These are phyloP conservation scores for Dendrothele bispora DNA, from an alignment of 768 basidiomycete genomes.

Conservation along the genomic window DNA sequence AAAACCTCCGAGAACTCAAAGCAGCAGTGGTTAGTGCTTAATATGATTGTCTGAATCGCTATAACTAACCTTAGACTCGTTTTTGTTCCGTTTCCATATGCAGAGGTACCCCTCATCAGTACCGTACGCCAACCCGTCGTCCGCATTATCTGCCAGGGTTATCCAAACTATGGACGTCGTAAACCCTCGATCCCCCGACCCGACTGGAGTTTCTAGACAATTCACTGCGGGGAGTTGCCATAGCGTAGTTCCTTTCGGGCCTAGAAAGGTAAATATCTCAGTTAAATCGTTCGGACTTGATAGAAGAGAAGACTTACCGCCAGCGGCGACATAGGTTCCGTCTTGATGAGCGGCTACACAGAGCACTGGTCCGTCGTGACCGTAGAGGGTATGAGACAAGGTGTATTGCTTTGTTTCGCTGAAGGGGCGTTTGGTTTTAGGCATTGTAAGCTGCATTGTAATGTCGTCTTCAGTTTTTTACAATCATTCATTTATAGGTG, in stretches of 20 bases:
- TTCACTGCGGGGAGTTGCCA: not conserved
- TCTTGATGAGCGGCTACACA: not conserved
- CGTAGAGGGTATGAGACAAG: not conserved
- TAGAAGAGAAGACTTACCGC: constrained; percentile 2
- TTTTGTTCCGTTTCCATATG: constrained; percentile 2
- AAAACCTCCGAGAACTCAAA: not conserved
- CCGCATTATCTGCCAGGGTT: not conserved
- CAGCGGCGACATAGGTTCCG: not conserved
- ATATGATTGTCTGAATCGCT: too few species aligned
- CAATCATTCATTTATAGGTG: too few species aligned
- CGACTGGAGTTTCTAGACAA: not conserved
- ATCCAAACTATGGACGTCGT: constrained; percentile 6
- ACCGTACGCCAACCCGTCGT: constrained; percentile 3
- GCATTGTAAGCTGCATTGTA: too few species aligned
- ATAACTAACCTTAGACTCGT: not conserved
- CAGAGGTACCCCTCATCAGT: constrained; percentile 1
- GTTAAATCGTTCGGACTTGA: too few species aligned
- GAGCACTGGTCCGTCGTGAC: not conserved
- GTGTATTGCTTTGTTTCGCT: too few species aligned
- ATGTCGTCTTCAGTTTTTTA: too few species aligned
- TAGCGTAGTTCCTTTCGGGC: not conserved
- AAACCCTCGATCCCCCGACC: not conserved
- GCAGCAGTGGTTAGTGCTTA: not conserved
- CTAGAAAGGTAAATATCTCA: not conserved
- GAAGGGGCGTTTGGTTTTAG: too few species aligned